Percentiles rank a stretch among this genome's conserved stretches.
Evolutionary conservation across 1,139 yeast species (phyloP).

Genomic region (Tardiomyces depauwii): DNA sequence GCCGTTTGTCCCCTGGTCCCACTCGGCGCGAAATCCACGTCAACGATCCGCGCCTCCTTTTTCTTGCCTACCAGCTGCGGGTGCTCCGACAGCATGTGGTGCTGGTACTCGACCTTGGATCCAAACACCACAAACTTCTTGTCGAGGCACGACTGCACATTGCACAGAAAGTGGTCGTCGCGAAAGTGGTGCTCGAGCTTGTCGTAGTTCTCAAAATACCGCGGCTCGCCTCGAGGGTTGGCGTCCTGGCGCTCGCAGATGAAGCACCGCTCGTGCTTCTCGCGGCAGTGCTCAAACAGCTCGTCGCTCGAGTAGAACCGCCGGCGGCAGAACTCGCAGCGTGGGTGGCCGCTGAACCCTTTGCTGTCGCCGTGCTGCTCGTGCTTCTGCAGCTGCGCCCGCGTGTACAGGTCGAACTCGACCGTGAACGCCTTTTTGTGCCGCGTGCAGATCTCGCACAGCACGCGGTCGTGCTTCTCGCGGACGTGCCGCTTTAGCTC

Average conservation of each 20-base stretch:
- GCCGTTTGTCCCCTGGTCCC: slow-evolving; percentile 3
- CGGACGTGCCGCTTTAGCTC: slow-evolving; percentile 56
- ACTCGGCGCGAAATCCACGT: slow-evolving; percentile 14
- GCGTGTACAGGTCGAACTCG: slow-evolving; percentile 56
- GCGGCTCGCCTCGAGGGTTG: slow-evolving; percentile 36
- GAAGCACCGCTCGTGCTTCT: slow-evolving; percentile 79
- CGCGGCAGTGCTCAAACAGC: slow-evolving; percentile 68
- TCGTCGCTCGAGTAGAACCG: slow-evolving; percentile 89
- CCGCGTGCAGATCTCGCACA: slow-evolving; percentile 66
- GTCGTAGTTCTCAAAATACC: slow-evolving; percentile 70
- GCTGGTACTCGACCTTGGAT: slow-evolving; percentile 76
- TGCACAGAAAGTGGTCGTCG: slow-evolving; percentile 64
- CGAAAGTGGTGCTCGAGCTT: slow-evolving; percentile 65
- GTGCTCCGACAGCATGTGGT: slow-evolving; percentile 82
- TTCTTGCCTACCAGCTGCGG: slow-evolving; percentile 36
- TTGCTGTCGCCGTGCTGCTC: slow-evolving; percentile 50
- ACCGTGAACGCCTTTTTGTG: slow-evolving; percentile 67
- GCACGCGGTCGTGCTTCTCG: slow-evolving; percentile 41
- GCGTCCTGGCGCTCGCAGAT: slow-evolving; percentile 61
- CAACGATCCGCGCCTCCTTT: slow-evolving; percentile 18
- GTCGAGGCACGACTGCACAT: slow-evolving; percentile 74
- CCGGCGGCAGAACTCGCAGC: slow-evolving; percentile 68
- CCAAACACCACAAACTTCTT: slow-evolving; percentile 85
- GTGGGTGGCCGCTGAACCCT: slow-evolving; percentile 87
- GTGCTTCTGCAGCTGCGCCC: slow-evolving; percentile 57